A percentile compares a stretch with the other conserved stretches of the same genome.
phyloP scores from a whole-genome alignment of 2,329 filamentous ascomycete species.

The Aspergillus quadricinctus region DNA sequence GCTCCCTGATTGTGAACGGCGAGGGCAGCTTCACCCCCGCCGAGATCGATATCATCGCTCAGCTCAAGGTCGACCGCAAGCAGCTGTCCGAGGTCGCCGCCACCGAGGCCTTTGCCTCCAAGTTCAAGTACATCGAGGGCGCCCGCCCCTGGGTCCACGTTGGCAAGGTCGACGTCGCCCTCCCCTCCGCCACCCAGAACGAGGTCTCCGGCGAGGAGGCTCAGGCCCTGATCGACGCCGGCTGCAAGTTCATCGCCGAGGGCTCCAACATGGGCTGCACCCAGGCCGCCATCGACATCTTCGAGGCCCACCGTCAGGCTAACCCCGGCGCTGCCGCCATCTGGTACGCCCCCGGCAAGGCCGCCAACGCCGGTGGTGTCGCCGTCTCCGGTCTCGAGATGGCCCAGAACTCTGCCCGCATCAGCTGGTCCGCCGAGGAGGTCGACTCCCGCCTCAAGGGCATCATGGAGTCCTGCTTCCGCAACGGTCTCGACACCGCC shows the following conservation, averaged over 20 bases:
- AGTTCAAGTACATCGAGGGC: conserved; percentile 82
- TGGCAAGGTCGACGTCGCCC: conserved; percentile 81
- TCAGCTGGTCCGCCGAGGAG: conserved; percentile 82
- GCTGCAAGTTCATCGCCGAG: conserved; percentile 84
- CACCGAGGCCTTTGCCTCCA: conserved; percentile 51
- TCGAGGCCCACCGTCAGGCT: conserved; percentile 68
- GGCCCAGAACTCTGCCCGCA: conserved; percentile 90
- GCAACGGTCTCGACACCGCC: conserved; percentile 81
- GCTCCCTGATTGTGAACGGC: conserved; percentile 69
- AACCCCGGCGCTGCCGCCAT: conserved; percentile 65
- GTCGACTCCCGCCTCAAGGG: conserved; percentile 85
- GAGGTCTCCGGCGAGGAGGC: conserved; percentile 93
- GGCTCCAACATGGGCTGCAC: conserved; percentile 99
- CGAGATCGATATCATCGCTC: conserved; percentile 72
- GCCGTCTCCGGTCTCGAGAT: conserved; percentile 97
- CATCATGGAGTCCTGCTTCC: conserved; percentile 94
- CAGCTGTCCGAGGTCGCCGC: conserved; percentile 68
- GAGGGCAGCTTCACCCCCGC: conserved; percentile 69
- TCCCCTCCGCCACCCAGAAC: conserved; percentile 95
- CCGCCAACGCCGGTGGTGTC: conserved; percentile 94
- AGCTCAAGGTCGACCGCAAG: conserved; percentile 82
- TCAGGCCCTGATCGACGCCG: conserved; percentile 69
- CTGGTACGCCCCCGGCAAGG: conserved; percentile 98
- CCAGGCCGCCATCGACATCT: conserved; percentile 87
- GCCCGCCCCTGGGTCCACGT: conserved; percentile 89